phyloP scores from a whole-genome alignment of 805 yeast genomes.

The Jamesozyma lodderae region DNA sequence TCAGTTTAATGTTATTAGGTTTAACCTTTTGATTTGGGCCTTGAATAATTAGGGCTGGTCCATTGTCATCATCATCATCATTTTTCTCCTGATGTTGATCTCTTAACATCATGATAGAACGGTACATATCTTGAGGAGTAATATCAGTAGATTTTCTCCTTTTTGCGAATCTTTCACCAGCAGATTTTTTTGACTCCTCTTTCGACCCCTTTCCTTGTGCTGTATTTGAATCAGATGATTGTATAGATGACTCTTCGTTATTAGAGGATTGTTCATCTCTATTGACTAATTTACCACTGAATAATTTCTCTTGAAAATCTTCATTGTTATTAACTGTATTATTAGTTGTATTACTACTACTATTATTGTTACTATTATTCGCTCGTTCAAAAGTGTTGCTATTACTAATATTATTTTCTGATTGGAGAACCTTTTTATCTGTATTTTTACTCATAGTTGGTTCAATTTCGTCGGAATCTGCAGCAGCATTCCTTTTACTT shows the following conservation, averaged over 20 bases:
- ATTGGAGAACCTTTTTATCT: background rate
- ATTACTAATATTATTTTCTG: background rate
- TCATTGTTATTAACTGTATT: conserved; percentile 1
- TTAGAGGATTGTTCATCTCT: conserved; percentile 22
- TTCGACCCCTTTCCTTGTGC: background rate
- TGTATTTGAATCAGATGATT: background rate
- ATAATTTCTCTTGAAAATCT: conserved; percentile 29
- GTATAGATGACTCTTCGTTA: background rate
- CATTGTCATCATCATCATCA: conserved; percentile 43
- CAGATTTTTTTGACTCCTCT: background rate
- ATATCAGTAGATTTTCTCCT: conserved; percentile 38
- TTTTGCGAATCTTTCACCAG: conserved; percentile 25
- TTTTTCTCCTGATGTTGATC: conserved; percentile 35
- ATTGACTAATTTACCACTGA: conserved; percentile 29
- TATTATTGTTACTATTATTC: conserved; percentile 2
- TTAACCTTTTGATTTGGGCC: conserved; percentile 41
- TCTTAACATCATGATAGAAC: conserved; percentile 76
- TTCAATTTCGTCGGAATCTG: background rate
- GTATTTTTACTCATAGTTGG: background rate
- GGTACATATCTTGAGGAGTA: conserved; percentile 74
- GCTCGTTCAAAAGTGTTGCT: background rate
- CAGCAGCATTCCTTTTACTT: background rate
- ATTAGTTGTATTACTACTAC: conserved; percentile 6
- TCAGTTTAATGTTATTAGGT: background rate
- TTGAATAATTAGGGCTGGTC: conserved; percentile 68